Percentiles rank a stretch among this genome's conserved stretches.
Conservation (phyloP, 2,329 filamentous ascomycete species). For the Talaromyces sp. region DNA sequence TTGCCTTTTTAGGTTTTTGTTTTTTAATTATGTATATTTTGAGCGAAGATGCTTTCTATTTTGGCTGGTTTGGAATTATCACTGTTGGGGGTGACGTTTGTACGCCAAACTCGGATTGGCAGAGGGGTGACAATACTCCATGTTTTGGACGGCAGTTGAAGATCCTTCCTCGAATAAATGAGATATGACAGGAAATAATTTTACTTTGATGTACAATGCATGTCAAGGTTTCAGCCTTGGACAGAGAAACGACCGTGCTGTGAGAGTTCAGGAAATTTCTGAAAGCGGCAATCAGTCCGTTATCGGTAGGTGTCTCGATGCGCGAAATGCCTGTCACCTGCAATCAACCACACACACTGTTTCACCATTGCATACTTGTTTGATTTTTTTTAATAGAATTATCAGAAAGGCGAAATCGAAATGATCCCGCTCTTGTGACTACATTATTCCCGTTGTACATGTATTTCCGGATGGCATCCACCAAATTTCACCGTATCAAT, state of each 20-base stretch:
- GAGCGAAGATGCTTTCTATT: too few species aligned
- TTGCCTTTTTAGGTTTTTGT: neutral
- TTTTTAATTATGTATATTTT: neutral
- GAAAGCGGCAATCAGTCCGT: constrained; percentile 9
- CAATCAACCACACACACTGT: neutral
- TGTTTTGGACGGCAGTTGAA: neutral
- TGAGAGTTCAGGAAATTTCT: neutral
- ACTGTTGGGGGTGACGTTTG: neutral
- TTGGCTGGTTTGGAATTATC: neutral
- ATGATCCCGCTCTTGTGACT: neutral
- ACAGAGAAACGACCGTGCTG: neutral
- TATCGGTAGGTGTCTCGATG: neutral
- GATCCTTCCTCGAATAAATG: neutral
- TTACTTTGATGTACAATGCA: neutral
- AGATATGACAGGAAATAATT: too few species aligned
- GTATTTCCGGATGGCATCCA: neutral
- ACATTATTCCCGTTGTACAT: neutral
- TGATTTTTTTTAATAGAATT: neutral
- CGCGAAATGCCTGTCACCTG: neutral
- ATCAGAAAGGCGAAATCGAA: neutral
- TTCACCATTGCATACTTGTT: neutral
- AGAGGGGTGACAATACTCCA: neutral
- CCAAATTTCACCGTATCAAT: neutral
- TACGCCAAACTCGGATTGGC: neutral
- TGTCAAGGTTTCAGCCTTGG: neutral